Conservation (phyloP, 2,329 filamentous ascomycete genomes). For the Chrysosporium queenslandicum region DNA sequence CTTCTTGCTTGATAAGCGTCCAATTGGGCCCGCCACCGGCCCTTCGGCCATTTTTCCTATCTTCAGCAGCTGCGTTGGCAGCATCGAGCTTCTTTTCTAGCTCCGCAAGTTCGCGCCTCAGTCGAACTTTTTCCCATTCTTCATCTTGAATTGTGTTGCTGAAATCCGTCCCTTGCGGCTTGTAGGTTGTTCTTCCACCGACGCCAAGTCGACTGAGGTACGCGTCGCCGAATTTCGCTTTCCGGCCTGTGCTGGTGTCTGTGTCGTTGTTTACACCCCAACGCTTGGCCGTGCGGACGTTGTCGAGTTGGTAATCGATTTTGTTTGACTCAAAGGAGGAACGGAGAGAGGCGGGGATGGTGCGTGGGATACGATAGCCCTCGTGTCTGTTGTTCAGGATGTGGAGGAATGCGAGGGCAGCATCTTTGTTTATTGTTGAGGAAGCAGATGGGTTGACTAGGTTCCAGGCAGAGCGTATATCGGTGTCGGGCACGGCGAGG, state of each 20-base stretch:
- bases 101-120: constrained; percentile 85
- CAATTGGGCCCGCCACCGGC: constrained; percentile 61
- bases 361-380: constrained; percentile 84
- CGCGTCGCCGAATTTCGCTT: constrained; percentile 94
- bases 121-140: constrained; percentile 93
- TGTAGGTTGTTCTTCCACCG: constrained; percentile 64
- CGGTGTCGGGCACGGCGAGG: constrained; percentile 57
- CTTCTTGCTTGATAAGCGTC: constrained; percentile 82
- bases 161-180: constrained; percentile 82
- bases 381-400: constrained; percentile 95
- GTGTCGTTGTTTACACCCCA: constrained; percentile 62
- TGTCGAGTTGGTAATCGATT: constrained; percentile 91
- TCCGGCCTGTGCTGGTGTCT: constrained; percentile 74
- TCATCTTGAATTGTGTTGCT: constrained; percentile 69
- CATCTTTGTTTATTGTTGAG: constrained; percentile 83
- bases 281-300: constrained; percentile 57
- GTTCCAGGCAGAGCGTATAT: constrained; percentile 91
- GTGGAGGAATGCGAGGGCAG: constrained; percentile 85
- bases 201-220: constrained; percentile 83
- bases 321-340: constrained; percentile 89
- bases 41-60: constrained; percentile 43
- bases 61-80: constrained; percentile 63
- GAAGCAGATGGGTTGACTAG: constrained; percentile 84
- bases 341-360: constrained; percentile 81
- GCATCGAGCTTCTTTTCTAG: constrained; percentile 78